Conservation (phyloP, 2,329 filamentous ascomycete species). For the Ceratocystis cacaofunesta region DNA sequence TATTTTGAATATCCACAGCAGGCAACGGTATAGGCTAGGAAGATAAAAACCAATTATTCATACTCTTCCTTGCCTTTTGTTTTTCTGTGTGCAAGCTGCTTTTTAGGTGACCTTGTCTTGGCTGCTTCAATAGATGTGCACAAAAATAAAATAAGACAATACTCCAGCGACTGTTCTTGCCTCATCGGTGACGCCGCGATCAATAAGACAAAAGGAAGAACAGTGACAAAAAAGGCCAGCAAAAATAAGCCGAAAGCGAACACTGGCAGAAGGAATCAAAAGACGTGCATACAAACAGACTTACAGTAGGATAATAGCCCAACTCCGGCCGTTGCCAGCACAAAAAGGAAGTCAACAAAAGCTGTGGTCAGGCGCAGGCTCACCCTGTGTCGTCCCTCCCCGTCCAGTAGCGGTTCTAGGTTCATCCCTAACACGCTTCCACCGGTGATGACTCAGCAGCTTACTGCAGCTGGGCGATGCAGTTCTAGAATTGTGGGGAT, state of each 20-base stretch:
- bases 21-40: too few species aligned
- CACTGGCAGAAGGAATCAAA: too few species aligned
- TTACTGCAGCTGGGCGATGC: background rate
- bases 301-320: background rate
- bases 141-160: background rate
- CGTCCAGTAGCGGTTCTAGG: background rate
- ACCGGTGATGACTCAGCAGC: background rate
- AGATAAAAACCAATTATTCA: too few species aligned
- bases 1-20: too few species aligned
- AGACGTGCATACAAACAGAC: background rate
- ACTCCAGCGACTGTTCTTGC: background rate
- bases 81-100: too few species aligned
- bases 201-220: background rate
- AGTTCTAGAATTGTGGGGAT: background rate
- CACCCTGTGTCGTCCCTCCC: background rate
- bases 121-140: too few species aligned
- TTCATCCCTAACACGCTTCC: background rate
- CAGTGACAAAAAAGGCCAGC: background rate
- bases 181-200: background rate
- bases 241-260: background rate
- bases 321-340: background rate
- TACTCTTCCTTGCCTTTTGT: too few species aligned
- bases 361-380: background rate
- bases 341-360: background rate
- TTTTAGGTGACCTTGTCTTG: too few species aligned